These are phyloP conservation scores for Naganishia vishniacii DNA, from an alignment of 768 basidiomycete genomes.

Conservation along the genomic window DNA sequence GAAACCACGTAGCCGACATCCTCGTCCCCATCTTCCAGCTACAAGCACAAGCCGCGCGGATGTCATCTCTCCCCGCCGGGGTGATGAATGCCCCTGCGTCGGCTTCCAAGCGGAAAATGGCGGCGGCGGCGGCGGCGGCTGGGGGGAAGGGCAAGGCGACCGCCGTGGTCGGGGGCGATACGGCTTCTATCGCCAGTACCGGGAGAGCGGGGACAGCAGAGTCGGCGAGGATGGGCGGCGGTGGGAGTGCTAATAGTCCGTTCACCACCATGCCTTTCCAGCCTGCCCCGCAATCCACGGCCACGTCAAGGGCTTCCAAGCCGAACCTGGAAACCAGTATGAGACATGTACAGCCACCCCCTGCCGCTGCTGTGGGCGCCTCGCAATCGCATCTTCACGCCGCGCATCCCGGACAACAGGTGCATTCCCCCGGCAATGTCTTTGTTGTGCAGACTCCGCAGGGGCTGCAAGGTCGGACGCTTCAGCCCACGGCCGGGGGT, in stretches of 20 bases:
- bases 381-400: neutral
- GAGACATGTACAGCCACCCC: neutral
- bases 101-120: neutral
- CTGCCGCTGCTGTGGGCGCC: too few species aligned
- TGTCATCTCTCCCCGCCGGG: slow-evolving; percentile 62
- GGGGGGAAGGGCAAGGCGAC: slow-evolving; percentile 6
- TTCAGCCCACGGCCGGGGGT: neutral
- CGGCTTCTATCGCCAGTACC: neutral
- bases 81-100: slow-evolving; percentile 11
- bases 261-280: slow-evolving; percentile 18
- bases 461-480: slow-evolving; percentile 8
- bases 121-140: neutral
- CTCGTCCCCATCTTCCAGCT: slow-evolving; percentile 80
- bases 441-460: slow-evolving; percentile 16
- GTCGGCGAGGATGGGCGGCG: slow-evolving; percentile 4
- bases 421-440: slow-evolving; percentile 16
- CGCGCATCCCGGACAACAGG: neutral
- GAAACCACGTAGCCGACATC: slow-evolving; percentile 83
- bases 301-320: too few species aligned
- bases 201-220: slow-evolving; percentile 8
- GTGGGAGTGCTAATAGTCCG: neutral
- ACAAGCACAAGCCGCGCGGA: slow-evolving; percentile 54
- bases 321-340: neutral
- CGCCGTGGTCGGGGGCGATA: neutral
- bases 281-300: neutral